phyloP scores from a whole-genome alignment of 768 basidiomycete species.

The Serendipita vermifera region DNA sequence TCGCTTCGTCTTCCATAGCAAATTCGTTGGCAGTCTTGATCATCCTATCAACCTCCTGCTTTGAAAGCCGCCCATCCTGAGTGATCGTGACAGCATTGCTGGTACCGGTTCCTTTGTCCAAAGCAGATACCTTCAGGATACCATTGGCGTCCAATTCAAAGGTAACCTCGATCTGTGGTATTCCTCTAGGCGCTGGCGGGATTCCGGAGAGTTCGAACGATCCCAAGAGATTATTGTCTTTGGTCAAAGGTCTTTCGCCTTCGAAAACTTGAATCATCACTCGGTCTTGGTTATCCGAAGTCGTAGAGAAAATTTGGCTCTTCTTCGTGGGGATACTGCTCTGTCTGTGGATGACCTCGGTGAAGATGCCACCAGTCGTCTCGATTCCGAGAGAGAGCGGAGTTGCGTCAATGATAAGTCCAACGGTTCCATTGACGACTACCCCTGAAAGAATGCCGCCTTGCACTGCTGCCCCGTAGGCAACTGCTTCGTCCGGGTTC shows the following conservation, averaged over 20 bases:
- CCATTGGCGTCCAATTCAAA: slow-evolving; percentile 43
- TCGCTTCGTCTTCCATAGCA: slow-evolving; percentile 19
- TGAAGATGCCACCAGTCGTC: slow-evolving; percentile 38
- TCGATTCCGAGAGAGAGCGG: slow-evolving; percentile 42
- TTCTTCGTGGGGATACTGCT: slow-evolving; percentile 41
- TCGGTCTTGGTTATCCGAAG: slow-evolving; percentile 27
- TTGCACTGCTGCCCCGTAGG: slow-evolving; percentile 42
- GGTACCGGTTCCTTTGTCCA: slow-evolving; percentile 29
- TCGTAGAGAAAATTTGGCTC: slow-evolving; percentile 27
- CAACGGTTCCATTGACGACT: slow-evolving; percentile 31
- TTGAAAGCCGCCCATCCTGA: slow-evolving; percentile 36
- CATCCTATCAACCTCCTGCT: slow-evolving; percentile 47
- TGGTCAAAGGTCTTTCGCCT: slow-evolving; percentile 34
- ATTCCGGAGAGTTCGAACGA: slow-evolving; percentile 36
- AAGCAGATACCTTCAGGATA: slow-evolving; percentile 30
- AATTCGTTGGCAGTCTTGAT: slow-evolving; percentile 38
- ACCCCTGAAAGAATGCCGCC: slow-evolving; percentile 39
- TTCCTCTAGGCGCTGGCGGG: slow-evolving; percentile 33
- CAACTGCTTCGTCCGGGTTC: slow-evolving; percentile 44
- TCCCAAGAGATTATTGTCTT: slow-evolving; percentile 38
- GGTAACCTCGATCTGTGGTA: slow-evolving; percentile 34
- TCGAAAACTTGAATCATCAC: slow-evolving; percentile 22
- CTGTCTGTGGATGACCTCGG: slow-evolving; percentile 39
- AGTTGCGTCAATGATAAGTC: slow-evolving; percentile 36
- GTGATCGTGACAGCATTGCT: slow-evolving; percentile 29